Conservation (phyloP, 2,329 filamentous ascomycete genomes). For the Passalora sequoiae region DNA sequence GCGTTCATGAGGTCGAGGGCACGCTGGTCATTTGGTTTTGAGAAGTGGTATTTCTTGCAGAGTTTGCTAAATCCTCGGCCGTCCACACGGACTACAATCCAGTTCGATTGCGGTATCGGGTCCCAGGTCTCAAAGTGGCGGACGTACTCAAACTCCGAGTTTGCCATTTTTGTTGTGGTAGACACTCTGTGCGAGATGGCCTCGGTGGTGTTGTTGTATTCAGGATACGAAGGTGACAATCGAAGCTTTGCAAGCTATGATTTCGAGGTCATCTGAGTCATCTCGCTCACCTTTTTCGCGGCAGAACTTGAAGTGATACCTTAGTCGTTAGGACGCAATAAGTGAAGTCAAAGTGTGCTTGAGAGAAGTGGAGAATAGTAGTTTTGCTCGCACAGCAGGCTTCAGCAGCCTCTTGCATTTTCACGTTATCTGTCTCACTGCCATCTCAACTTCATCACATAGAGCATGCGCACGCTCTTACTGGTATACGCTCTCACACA, state of each 20-base stretch:
- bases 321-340: no score
- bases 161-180: slow-evolving; percentile 32
- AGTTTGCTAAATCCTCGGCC: slow-evolving; percentile 85
- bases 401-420: slow-evolving; percentile 8
- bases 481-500: slow-evolving; percentile 1
- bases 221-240: no score
- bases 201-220: no score
- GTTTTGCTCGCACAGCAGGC: neutral
- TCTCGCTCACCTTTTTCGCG: neutral
- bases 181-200: no score
- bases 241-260: neutral
- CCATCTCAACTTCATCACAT: slow-evolving; percentile 4
- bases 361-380: neutral
- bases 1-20: slow-evolving; percentile 93
- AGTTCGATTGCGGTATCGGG: slow-evolving; percentile 78
- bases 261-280: neutral
- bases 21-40: slow-evolving; percentile 85
- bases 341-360: neutral
- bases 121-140: slow-evolving; percentile 82
- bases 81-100: slow-evolving; percentile 91
- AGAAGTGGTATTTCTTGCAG: slow-evolving; percentile 61
- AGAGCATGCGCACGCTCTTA: neutral
- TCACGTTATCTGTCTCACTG: slow-evolving; percentile 4
- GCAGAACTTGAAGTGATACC: no score
- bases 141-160: slow-evolving; percentile 82